Evolutionary conservation across 805 yeast genomes (phyloP).

Genomic region (Kodamaea sagamina): DNA sequence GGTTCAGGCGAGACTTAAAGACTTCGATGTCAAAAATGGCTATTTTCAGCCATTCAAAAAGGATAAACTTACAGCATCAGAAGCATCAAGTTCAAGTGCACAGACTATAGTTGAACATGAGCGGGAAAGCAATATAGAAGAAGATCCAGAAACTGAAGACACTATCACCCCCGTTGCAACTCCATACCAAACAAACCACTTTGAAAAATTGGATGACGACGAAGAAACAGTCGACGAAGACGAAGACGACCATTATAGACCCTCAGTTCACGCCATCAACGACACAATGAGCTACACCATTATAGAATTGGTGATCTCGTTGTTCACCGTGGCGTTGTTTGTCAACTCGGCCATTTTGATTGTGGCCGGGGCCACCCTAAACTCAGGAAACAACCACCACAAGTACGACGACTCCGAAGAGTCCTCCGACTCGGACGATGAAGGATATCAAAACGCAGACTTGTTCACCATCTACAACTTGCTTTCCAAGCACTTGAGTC

Average conservation of each 20-base stretch:
- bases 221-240: slow-evolving; percentile 19
- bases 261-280: slow-evolving; percentile 77
- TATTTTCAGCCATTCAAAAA: slow-evolving; percentile 34
- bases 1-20: slow-evolving; percentile 81
- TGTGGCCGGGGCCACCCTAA: slow-evolving; percentile 87
- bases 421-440: slow-evolving; percentile 29
- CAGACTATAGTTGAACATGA: slow-evolving; percentile 4
- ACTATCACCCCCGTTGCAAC: slow-evolving; percentile 1
- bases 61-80: background rate
- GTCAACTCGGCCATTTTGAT: slow-evolving; percentile 88
- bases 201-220: slow-evolving; percentile 13
- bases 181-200: slow-evolving; percentile 8
- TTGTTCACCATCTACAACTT: slow-evolving; percentile 76
- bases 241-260: slow-evolving; percentile 53
- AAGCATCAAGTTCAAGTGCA: background rate
- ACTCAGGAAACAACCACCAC: slow-evolving; percentile 25
- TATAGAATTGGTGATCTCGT: slow-evolving; percentile 77
- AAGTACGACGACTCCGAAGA: slow-evolving; percentile 20
- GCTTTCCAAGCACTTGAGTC: slow-evolving; percentile 68
- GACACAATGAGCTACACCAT: slow-evolving; percentile 80
- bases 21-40: slow-evolving; percentile 69
- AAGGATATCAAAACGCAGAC: slow-evolving; percentile 63
- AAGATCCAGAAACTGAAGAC: too few relatives aligned
- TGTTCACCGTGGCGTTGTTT: slow-evolving; percentile 86
- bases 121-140: too few relatives aligned